These are phyloP conservation scores for Clarireedia sp. DNA, from an alignment of 2,329 filamentous ascomycete genomes.

Conservation along the genomic window DNA sequence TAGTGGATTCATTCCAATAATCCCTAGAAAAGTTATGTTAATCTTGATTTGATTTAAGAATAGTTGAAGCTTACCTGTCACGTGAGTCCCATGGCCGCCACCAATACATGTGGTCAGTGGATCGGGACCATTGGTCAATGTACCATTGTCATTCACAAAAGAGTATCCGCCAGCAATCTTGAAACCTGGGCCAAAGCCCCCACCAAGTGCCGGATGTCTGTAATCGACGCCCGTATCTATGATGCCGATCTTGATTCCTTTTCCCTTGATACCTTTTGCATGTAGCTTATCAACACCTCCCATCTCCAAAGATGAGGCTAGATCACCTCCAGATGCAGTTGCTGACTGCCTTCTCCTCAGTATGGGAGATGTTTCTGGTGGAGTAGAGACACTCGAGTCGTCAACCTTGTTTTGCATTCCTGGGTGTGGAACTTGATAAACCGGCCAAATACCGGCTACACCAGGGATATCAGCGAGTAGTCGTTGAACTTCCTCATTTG, in stretches of 20 bases:
- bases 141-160: constrained; percentile 43
- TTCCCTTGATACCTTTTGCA: constrained; percentile 37
- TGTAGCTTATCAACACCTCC: constrained; percentile 33
- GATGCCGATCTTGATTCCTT: constrained; percentile 37
- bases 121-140: constrained; percentile 8
- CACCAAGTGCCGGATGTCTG: constrained; percentile 53
- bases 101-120: constrained; percentile 16
- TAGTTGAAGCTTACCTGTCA: constrained; percentile 10
- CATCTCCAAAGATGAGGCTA: constrained; percentile 13
- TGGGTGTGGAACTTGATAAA: background rate
- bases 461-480: background rate
- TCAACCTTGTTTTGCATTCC: background rate
- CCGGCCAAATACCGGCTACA: background rate
- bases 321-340: background rate
- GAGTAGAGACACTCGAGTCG: background rate
- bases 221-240: constrained; percentile 45
- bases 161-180: constrained; percentile 51
- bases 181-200: constrained; percentile 53
- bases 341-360: background rate
- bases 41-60: background rate
- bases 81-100: constrained; percentile 22
- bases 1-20: constrained; percentile 17
- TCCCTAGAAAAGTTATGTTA: constrained; percentile 10
- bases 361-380: background rate
- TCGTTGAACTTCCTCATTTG: background rate